Conservation (phyloP, 257 asterid genomes). For the Solanum paucissectum region DNA sequence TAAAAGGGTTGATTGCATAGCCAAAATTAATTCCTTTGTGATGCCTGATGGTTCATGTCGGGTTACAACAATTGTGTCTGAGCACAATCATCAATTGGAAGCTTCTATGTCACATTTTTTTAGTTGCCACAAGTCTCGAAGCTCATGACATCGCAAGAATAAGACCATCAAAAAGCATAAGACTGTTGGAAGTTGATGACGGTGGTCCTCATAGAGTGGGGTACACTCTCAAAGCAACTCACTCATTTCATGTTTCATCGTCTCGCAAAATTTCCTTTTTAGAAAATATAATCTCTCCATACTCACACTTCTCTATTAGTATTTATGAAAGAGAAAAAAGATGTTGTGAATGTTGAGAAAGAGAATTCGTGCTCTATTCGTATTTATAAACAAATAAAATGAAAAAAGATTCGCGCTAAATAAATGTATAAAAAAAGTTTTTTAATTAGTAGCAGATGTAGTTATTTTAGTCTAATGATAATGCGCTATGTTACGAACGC, state of each 20-base stretch:
- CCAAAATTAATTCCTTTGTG: background rate
- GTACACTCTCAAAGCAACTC: background rate
- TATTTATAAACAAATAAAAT: background rate
- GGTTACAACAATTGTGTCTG: background rate
- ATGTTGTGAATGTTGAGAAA: background rate
- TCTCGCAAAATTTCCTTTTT: background rate
- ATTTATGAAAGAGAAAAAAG: background rate
- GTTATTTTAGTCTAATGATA: background rate
- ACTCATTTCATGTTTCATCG: background rate
- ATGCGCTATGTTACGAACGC: no score
- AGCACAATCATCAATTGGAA: background rate
- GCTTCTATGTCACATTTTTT: background rate
- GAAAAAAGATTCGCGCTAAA: background rate
- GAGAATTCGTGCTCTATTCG: background rate
- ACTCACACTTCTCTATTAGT: background rate
- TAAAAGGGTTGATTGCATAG: background rate
- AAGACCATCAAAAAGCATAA: background rate
- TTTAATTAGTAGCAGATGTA: background rate
- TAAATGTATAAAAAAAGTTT: no score
- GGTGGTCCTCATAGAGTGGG: background rate
- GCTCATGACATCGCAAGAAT: background rate
- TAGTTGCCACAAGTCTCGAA: background rate
- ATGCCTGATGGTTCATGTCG: background rate
- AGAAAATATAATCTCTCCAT: no score
- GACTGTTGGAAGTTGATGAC: background rate